Base-by-base conservation (phyloP, 2,329 filamentous ascomycete genomes). In the Fonsecaea multimorphosa region DNA sequence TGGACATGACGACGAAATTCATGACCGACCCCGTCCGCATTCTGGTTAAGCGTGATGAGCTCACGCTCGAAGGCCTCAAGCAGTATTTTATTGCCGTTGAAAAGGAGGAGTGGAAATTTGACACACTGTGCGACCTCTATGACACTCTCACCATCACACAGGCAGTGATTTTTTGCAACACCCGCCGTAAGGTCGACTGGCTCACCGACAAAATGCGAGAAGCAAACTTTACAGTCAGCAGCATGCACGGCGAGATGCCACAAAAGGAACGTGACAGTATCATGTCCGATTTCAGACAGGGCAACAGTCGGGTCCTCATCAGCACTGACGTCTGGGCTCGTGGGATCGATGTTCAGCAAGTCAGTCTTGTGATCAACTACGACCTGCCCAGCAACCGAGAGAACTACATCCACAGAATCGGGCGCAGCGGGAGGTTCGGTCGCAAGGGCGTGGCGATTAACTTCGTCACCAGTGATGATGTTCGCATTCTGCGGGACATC, bases 71-170 rank as follows among this genome's bases (percentile, higher is more conserved):
- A 81, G 95, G 95, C 64, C 85, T 99, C 58, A 98, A 98, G 83
- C 95, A 99, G 79, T 99, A 97, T 84, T 99, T 97, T 78, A 98
- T 99, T 74, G 95, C 95, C 1, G 95, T 98, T 22, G 95, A 99
- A 81, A 98, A 97, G 84, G 95, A 99, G 79, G 95, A 98, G 78
- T 99, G 95, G 95, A 99, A 99, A 80, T 97, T 99, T 73, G 95
- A 99, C 78, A 99, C 95, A 2, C 88, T 99, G 3, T 98, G 93
- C 80, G 95, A 99, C 82, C 89, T 99, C 64, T 99, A 99, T 85
- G 95, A 99, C 78, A 98, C 95, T 12, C 86, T 99, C 52, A 99
- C 95, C 62, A 98, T 99, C 76, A 98, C 95, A 16, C 95, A 98
- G 82, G 95, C 95, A 53, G 95, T 99, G 78, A 99, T 99, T 78